phyloP scores from a whole-genome alignment of 2,329 filamentous ascomycete species.

The Rhynchosporium agropyri region DNA sequence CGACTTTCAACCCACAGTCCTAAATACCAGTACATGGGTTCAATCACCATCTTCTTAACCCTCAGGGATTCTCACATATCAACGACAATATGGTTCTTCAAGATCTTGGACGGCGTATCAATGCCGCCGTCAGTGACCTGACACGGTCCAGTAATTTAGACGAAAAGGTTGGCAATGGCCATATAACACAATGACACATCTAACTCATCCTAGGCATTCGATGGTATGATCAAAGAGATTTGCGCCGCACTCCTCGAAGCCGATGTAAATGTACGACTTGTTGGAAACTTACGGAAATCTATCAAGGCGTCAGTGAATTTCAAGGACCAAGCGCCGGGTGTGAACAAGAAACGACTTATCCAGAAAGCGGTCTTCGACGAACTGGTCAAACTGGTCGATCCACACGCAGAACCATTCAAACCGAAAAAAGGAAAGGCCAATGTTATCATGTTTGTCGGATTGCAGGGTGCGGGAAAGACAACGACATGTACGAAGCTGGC shows the following conservation, averaged over 20 bases:
- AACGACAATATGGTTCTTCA: conserved; percentile 82
- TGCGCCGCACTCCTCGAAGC: conserved; percentile 93
- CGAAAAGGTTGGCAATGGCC: conserved; percentile 72
- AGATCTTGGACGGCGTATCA: conserved; percentile 98
- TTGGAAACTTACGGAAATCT: conserved; percentile 87
- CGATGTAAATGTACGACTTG: conserved; percentile 95
- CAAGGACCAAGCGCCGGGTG: conserved; percentile 83
- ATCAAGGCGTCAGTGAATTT: conserved; percentile 93
- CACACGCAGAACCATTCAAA: conserved; percentile 92
- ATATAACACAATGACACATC: conserved; percentile 23
- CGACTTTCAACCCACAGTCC: conserved; percentile 25
- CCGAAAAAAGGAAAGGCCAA: conserved; percentile 95
- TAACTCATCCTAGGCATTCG: conserved; percentile 73
- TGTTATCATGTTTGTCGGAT: conserved; percentile 98
- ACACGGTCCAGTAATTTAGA: conserved; percentile 91
- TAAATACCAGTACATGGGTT: background rate
- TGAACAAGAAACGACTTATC: conserved; percentile 98
- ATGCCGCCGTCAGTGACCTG: conserved; percentile 90
- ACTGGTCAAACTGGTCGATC: conserved; percentile 92
- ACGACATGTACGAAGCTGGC: conserved; percentile 98
- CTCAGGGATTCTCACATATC: conserved; percentile 18
- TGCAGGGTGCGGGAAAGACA: conserved; percentile 97
- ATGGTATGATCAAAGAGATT: conserved; percentile 98
- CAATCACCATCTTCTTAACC: background rate
- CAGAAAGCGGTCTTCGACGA: conserved; percentile 98